Conservation (phyloP, 331 rosid genomes). For the Erythrophleum ivorense region DNA sequence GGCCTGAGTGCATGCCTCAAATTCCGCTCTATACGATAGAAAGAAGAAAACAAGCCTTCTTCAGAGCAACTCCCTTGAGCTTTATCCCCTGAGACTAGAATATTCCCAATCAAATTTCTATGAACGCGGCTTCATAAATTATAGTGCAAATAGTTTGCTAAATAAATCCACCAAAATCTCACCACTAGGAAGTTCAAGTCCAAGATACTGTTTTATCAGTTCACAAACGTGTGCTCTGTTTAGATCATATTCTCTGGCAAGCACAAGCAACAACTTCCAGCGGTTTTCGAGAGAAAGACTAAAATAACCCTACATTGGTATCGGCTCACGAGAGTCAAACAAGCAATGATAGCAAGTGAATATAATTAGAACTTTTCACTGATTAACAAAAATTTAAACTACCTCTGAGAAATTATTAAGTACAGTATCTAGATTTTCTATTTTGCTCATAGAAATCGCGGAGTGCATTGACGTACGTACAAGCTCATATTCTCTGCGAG, state of each 20-base stretch:
- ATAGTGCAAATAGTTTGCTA: constrained; percentile 1
- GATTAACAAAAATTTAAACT: background rate
- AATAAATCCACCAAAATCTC: constrained; percentile 42
- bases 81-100: constrained; percentile 49
- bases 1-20: constrained; percentile 90
- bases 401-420: constrained; percentile 83
- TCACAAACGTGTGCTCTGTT: constrained; percentile 78
- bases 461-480: constrained; percentile 77
- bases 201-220: constrained; percentile 84
- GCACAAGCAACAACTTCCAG: constrained; percentile 62
- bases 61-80: constrained; percentile 55
- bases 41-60: constrained; percentile 68
- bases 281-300: constrained; percentile 69
- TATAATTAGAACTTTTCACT: background rate
- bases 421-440: constrained; percentile 70
- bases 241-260: constrained; percentile 88
- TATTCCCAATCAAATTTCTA: constrained; percentile 34
- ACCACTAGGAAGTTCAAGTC: constrained; percentile 77
- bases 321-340: constrained; percentile 34
- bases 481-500: constrained; percentile 62
- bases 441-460: constrained; percentile 77
- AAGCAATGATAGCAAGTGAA: constrained; percentile 1
- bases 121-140: constrained; percentile 26
- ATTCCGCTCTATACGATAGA: constrained; percentile 77
- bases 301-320: constrained; percentile 75